Conservation (phyloP, 192 early-diverging fungal genomes). For the Glomus cerebriforme region DNA sequence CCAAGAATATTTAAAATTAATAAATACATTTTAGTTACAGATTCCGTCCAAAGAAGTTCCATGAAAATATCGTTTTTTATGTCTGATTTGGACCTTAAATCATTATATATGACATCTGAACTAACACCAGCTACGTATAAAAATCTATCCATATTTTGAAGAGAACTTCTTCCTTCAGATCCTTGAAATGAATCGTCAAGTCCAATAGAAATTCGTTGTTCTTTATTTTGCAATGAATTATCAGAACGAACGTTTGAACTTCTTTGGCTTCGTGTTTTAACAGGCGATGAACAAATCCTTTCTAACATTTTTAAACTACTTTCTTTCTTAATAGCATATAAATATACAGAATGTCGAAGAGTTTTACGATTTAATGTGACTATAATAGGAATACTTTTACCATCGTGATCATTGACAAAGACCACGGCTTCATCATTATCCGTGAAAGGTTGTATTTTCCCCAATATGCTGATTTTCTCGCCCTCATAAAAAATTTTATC, state of each 20-base stretch:
- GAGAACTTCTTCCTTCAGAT: neutral
- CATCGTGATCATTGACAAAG: constrained; percentile 26
- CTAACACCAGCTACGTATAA: neutral
- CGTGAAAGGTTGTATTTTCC: constrained; percentile 5
- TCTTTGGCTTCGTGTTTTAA: neutral
- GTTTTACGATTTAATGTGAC: constrained; percentile 17
- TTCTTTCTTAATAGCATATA: constrained; percentile 21
- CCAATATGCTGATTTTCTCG: neutral
- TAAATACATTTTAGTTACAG: neutral
- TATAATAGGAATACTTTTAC: constrained; percentile 6
- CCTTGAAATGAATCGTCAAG: constrained; percentile 3
- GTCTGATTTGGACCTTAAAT: constrained; percentile 31
- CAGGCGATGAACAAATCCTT: neutral
- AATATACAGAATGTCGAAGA: constrained; percentile 8
- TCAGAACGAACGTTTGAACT: constrained; percentile 17
- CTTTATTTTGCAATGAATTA: neutral
- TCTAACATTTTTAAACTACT: constrained; percentile 7
- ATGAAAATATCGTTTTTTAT: constrained; percentile 27
- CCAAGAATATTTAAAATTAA: neutral
- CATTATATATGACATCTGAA: constrained; percentile 31
- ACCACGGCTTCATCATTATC: constrained; percentile 22
- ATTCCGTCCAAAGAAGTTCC: neutral
- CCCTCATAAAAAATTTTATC: constrained; percentile 12
- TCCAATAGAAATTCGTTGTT: neutral
- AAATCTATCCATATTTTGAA: neutral